Percentiles rank a stretch among this genome's conserved stretches.
Evolutionary conservation across 2,329 filamentous ascomycete genomes (phyloP).

Genomic region (Paraconiothyrium sp.): DNA sequence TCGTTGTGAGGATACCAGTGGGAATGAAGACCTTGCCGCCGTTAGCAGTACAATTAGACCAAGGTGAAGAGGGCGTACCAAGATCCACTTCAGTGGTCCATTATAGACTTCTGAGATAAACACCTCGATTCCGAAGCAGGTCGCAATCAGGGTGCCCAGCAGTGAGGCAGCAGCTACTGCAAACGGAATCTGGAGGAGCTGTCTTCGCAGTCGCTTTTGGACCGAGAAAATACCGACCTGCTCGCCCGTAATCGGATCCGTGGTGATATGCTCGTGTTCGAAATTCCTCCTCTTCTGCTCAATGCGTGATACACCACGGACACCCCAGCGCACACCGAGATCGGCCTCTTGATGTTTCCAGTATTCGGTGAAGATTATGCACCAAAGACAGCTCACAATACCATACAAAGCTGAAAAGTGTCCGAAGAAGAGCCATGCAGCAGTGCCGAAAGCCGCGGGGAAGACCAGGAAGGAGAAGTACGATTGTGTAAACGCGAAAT

Average conservation of each 20-base stretch:
- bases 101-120: slow-evolving; percentile 95
- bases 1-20: slow-evolving; percentile 83
- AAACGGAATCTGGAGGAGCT: slow-evolving; percentile 86
- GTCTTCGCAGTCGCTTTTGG: slow-evolving; percentile 76
- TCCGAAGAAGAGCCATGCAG: slow-evolving; percentile 82
- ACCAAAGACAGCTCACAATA: slow-evolving; percentile 81
- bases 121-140: slow-evolving; percentile 91
- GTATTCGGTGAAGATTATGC: slow-evolving; percentile 88
- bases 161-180: slow-evolving; percentile 75
- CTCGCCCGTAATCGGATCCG: slow-evolving; percentile 85
- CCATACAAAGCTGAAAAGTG: slow-evolving; percentile 86
- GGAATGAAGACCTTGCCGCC: slow-evolving; percentile 78
- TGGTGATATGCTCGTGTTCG: slow-evolving; percentile 76
- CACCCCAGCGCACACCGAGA: slow-evolving; percentile 86
- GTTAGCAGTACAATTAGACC: slow-evolving; percentile 9
- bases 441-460: slow-evolving; percentile 79
- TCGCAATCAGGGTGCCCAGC: slow-evolving; percentile 83
- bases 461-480: slow-evolving; percentile 90
- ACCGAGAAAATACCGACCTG: slow-evolving; percentile 78
- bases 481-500: slow-evolving; percentile 91
- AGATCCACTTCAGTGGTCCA: slow-evolving; percentile 83
- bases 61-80: slow-evolving; percentile 65
- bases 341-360: slow-evolving; percentile 96
- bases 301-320: slow-evolving; percentile 82
- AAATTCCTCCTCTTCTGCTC: slow-evolving; percentile 82